phyloP scores from a whole-genome alignment of 306 rosid species.

The Trifolium repens region DNA sequence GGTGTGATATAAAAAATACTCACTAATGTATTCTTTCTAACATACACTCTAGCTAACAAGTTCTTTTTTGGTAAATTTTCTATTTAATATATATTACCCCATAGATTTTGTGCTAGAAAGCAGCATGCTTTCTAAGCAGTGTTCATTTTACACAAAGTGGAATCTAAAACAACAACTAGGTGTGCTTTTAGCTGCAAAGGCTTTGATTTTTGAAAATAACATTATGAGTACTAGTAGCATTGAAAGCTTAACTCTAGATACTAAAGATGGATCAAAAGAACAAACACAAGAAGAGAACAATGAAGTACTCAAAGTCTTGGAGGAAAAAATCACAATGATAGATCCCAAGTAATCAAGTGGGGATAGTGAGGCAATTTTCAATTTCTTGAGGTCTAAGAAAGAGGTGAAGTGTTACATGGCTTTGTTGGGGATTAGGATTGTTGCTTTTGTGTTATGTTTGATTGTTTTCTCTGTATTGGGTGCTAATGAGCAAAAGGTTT shows the following conservation, averaged over 20 bases:
- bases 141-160: slow-evolving; percentile 26
- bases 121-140: background rate
- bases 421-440: slow-evolving; percentile 60
- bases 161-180: slow-evolving; percentile 9
- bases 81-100: background rate
- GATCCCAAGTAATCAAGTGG: slow-evolving; percentile 28
- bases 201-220: slow-evolving; percentile 1
- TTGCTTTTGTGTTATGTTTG: slow-evolving; percentile 62
- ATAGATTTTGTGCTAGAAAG: background rate
- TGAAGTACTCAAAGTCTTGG: slow-evolving; percentile 7
- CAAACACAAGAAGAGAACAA: slow-evolving; percentile 2
- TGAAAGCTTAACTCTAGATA: slow-evolving; percentile 23
- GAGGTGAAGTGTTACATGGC: slow-evolving; percentile 52
- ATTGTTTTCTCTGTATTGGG: slow-evolving; percentile 69
- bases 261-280: slow-evolving; percentile 12
- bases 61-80: background rate
- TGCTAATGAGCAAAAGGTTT: slow-evolving; percentile 47
- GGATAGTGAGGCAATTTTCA: slow-evolving; percentile 24
- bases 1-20: background rate
- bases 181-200: slow-evolving; percentile 18
- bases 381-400: slow-evolving; percentile 44
- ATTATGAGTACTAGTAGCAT: slow-evolving; percentile 8
- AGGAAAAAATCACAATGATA: background rate
- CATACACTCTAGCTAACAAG: background rate
- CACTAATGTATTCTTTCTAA: background rate